phyloP scores from a whole-genome alignment of 1,284 basidiomycete species.

The Trametes hirsuta region DNA sequence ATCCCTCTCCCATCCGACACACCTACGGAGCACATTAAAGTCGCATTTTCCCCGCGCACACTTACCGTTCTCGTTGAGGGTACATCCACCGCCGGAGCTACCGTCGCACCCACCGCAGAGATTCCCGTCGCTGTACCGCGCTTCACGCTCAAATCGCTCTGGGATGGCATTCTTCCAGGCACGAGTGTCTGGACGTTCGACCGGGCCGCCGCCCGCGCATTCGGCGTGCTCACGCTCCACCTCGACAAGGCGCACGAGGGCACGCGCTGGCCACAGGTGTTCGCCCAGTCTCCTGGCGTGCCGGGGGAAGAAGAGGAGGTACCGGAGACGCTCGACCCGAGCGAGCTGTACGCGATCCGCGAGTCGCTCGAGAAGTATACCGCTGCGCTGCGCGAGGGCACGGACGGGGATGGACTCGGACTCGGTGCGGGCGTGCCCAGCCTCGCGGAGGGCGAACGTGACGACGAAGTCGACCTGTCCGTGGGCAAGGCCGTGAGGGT shows the following conservation, averaged over 20 bases:
- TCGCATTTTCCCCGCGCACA: slow-evolving; percentile 66
- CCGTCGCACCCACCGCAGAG: not conserved
- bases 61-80: slow-evolving; percentile 67
- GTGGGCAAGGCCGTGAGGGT: slow-evolving; percentile 64
- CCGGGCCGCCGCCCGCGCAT: slow-evolving; percentile 64
- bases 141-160: slow-evolving; percentile 69
- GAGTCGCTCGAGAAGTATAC: slow-evolving; percentile 89
- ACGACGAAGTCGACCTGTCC: slow-evolving; percentile 78
- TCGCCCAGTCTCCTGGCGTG: slow-evolving; percentile 40
- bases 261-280: slow-evolving; percentile 86
- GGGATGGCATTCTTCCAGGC: slow-evolving; percentile 73
- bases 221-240: slow-evolving; percentile 78
- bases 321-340: slow-evolving; percentile 87
- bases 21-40: slow-evolving; percentile 63
- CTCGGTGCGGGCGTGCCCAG: slow-evolving; percentile 72
- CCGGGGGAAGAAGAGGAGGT: slow-evolving; percentile 68
- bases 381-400: slow-evolving; percentile 53
- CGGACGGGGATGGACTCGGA: slow-evolving; percentile 60
- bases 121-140: slow-evolving; percentile 48
- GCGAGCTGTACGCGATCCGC: slow-evolving; percentile 77
- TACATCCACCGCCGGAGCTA: not conserved
- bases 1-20: slow-evolving; percentile 80
- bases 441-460: slow-evolving; percentile 80
- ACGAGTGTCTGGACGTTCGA: slow-evolving; percentile 91
- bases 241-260: slow-evolving; percentile 82